Percentiles rank a stretch among this genome's conserved stretches.
Conservation (phyloP, 306 rosid genomes). For the Astragalus membranaceus region DNA sequence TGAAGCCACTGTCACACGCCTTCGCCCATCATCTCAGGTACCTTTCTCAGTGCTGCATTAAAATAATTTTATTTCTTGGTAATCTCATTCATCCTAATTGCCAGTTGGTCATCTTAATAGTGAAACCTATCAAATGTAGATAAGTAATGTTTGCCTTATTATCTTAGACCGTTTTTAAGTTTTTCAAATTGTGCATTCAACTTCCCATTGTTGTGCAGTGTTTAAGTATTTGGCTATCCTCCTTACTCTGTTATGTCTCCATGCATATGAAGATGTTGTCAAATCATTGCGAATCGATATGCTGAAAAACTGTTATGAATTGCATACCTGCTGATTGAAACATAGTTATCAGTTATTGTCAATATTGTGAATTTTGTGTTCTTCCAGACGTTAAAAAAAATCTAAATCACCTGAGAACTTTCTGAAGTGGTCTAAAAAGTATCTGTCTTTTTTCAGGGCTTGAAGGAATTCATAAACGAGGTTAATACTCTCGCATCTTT, state of each 20-base stretch:
- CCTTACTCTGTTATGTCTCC: too few species aligned
- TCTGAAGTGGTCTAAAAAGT: slow-evolving; percentile 4
- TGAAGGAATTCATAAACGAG: slow-evolving; percentile 80
- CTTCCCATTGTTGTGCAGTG: too few species aligned
- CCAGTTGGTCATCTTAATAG: neutral
- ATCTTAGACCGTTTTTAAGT: too few species aligned
- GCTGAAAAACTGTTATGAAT: neutral
- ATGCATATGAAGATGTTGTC: too few species aligned
- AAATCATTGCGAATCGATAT: too few species aligned
- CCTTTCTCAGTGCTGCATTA: neutral
- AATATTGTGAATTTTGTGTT: neutral
- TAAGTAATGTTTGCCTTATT: too few species aligned
- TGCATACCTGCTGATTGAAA: neutral
- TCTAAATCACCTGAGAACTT: neutral
- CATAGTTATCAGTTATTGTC: neutral
- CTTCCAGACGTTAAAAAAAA: too few species aligned
- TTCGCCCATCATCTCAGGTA: slow-evolving; percentile 83
- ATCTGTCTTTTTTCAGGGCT: slow-evolving; percentile 49
- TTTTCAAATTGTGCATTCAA: too few species aligned
- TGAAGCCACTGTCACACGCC: slow-evolving; percentile 92
- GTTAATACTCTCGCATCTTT: slow-evolving; percentile 67
- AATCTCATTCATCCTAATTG: slow-evolving; percentile 3
- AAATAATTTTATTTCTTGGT: neutral
- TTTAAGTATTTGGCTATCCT: too few species aligned
- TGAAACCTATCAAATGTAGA: too few species aligned